Evolutionary conservation across 495 filamentous ascomycete genomes (phyloP), one percentile per base, ranked within the genome.

Genomic region (Penicillium ochrochloron): DNA sequence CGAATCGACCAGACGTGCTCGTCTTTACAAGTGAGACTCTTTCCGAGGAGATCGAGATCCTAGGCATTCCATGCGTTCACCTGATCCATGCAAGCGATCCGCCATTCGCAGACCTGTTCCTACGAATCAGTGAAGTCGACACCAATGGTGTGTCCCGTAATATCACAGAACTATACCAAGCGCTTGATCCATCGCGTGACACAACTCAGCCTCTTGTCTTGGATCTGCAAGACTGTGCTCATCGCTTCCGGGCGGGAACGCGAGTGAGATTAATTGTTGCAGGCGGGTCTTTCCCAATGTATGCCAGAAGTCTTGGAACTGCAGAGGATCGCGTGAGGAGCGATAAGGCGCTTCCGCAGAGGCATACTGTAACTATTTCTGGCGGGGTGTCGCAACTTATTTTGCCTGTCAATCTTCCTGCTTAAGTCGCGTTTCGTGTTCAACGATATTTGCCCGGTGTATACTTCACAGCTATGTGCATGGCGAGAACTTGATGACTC

Each of bases 111-210:
- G 74, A 76, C 57, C 35, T 76, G n/a, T 67, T 71, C 39, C 11
- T 75, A 33, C 64, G 66, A 17, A 66, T 76, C 3, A 74, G 73
- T 53, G 74, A 76, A 56, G 71, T 76, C 10, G 67, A 75, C 35
- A 11, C 44, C 11, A 39, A 62, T 7, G 73, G 73, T 15, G 59
- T 68, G 8, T 76, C 74, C 46, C 66, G 66, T 31, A 73, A 64
- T 35, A 59, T 76, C 44, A 70, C 65, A 25, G 67, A 76, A 55
- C 3, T 65, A 15, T 70, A 70, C 25, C 48, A 37, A 25, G 65
- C 61, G 3, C 66, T 70, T 37, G 65, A 68, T 21, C 62, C 68
- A 2, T 46, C 23, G 23, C 68, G 68, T 8, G 68, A 68, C 21
- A 59, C 12, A 12, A 33, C 61, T 14, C 41, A 67, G 33, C 51